A percentile compares a stretch with the other conserved stretches of the same genome.
These are phyloP conservation scores for Penicillium sp. DNA, from an alignment of 2,329 filamentous ascomycete genomes.

Conservation along the genomic window DNA sequence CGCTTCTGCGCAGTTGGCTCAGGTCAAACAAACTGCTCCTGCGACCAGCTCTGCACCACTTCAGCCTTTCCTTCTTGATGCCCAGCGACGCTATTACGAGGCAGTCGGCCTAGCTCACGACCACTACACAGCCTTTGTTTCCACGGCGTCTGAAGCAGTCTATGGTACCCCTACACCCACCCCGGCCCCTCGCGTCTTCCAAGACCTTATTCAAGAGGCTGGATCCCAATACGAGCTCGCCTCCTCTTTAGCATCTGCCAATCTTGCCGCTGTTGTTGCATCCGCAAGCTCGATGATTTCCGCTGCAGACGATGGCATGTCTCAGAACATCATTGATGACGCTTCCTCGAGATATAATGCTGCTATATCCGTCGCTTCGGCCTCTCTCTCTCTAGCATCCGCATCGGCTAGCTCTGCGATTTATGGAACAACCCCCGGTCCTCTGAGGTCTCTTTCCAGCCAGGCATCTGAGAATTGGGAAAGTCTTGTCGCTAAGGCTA, in stretches of 20 bases:
- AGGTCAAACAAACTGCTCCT: slow-evolving; percentile 56
- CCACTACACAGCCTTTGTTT: slow-evolving; percentile 72
- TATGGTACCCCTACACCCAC: slow-evolving; percentile 59
- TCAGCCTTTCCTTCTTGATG: slow-evolving; percentile 56
- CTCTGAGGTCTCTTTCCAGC: slow-evolving; percentile 50
- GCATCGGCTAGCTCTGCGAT: slow-evolving; percentile 44
- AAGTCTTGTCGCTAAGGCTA: slow-evolving; percentile 61
- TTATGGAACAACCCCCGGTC: slow-evolving; percentile 46
- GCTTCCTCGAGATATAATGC: slow-evolving; percentile 47
- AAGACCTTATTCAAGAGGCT: slow-evolving; percentile 36
- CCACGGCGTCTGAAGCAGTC: slow-evolving; percentile 67
- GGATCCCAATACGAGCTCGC: slow-evolving; percentile 37
- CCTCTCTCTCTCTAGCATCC: slow-evolving; percentile 39
- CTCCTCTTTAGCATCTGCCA: slow-evolving; percentile 40
- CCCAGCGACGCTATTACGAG: slow-evolving; percentile 71
- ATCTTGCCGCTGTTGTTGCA: slow-evolving; percentile 39
- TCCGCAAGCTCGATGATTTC: slow-evolving; percentile 42
- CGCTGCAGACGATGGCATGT: slow-evolving; percentile 34
- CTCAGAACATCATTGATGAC: slow-evolving; percentile 40
- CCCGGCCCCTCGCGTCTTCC: slow-evolving; percentile 27
- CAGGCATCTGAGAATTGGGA: slow-evolving; percentile 64
- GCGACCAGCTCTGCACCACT: slow-evolving; percentile 59
- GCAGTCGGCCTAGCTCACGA: slow-evolving; percentile 75
- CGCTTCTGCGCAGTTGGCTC: slow-evolving; percentile 70
- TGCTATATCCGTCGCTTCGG: slow-evolving; percentile 46